phyloP scores from a whole-genome alignment of 140 eudicot genomes.

The Anethum foeniculum region DNA sequence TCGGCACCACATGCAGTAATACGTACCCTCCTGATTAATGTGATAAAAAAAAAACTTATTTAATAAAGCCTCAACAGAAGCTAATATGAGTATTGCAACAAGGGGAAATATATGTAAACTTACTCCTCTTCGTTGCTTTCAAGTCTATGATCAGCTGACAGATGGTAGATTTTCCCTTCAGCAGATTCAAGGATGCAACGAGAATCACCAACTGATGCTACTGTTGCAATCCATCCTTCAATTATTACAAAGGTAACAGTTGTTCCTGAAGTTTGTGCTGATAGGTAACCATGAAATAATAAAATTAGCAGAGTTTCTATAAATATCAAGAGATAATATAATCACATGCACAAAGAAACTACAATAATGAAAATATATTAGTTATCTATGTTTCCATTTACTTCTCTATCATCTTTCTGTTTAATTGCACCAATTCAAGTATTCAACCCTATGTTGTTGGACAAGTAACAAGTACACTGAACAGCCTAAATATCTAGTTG shows the following conservation, averaged over 20 bases:
- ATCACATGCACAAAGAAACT: background rate
- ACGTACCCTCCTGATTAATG: constrained; percentile 62
- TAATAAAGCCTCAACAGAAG: constrained; percentile 13
- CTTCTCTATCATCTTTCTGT: background rate
- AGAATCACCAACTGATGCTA: constrained; percentile 97
- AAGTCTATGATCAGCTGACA: constrained; percentile 97
- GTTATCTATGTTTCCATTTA: background rate
- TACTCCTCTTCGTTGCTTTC: constrained; percentile 81
- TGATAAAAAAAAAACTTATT: constrained; percentile 1
- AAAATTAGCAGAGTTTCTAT: too few relatives aligned
- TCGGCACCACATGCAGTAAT: constrained; percentile 87
- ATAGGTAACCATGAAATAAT: constrained; percentile 20
- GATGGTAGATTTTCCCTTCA: constrained; percentile 63
- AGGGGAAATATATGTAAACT: constrained; percentile 20
- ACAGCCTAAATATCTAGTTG: background rate
- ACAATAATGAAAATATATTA: background rate
- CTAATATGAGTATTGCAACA: constrained; percentile 1
- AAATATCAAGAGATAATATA: background rate
- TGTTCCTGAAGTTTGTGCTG: constrained; percentile 85
- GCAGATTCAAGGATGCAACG: constrained; percentile 88
- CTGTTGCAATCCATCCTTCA: constrained; percentile 82
- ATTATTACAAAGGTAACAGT: constrained; percentile 90
- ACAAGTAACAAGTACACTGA: background rate
- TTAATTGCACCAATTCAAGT: background rate
- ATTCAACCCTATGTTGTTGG: background rate